Evolutionary conservation across 2,329 filamentous ascomycete species (phyloP), one percentile per base, ranked within the genome.

Genomic region (Pseudocercospora crystallina): DNA sequence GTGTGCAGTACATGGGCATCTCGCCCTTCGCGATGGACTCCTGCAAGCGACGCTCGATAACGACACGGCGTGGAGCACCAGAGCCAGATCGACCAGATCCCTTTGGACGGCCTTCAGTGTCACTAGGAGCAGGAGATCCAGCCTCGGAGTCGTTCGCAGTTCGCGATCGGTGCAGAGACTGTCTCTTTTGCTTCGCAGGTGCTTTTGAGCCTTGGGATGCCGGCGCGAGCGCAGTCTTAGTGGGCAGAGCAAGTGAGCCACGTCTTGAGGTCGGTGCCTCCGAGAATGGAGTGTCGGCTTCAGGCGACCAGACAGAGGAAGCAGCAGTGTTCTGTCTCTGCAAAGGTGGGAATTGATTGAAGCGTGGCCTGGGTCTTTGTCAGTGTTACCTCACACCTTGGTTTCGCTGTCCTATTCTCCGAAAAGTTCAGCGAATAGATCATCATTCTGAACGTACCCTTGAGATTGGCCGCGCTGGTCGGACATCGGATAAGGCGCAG

Each of bases 1-100:
- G 96, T 57, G 82, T 82, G 69, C 94, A 99, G 65, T 86, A 97
- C 1, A 87, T 86, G 0, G 94, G 94, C 77, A 91, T 86, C 58
- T 90, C 82, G 5, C 94, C 94, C 47, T 83, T 83, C n/a, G 79
- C 79, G 47, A 97, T 84, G 15, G 80, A 77, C 49, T 73, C 69
- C 36, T 81, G 73, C 15, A 85, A 67, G 43, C 76, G 76, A 17
- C 79, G 75, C 57, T 80, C 75, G 42, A 85, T 82, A 49, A 79
- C 73, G 57, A 88, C 87, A 69, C 73, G 86, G 78, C 78, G 87
- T 80, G 78, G 85, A 76, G 69, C 80, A 71, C 71, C 80, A 68
- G 69, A 76, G 59, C 69, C 78, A 64, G 64, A 66, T 33, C 65
- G 56, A 15, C 54, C 54, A 4, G 51, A 47, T n/a, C 61, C 61